Evolutionary conservation across 148 eudicot genomes (phyloP), one percentile per base, ranked within the genome.

Genomic region (Chenopodium formosanum): DNA sequence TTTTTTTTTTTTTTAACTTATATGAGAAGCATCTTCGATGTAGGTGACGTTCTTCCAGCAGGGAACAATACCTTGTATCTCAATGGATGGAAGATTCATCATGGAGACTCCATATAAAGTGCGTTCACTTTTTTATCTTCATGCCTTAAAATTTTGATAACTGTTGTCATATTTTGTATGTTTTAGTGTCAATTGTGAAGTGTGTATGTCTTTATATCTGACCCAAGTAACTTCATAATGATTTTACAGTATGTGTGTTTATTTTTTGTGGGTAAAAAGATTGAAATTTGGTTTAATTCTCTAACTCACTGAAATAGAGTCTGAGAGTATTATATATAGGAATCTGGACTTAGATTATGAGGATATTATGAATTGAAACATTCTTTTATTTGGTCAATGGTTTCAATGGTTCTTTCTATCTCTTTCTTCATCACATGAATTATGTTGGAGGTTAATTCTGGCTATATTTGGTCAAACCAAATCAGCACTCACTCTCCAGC

Each of bases 1-100:
- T 29, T 37, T 60, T 16, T 34, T 34, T 34, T 34, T 34, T 3
- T 2, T 34, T 34, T 34, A 34, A 32, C 53, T 70, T 48, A 47
- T 63, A 68, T 70, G 17, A 27, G n/a, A 31, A 8, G 4, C 52
- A 19, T 47, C 17, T 46, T 73, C 25, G 25, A 83, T 87, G 85
- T 86, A 96, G 99, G 95, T 96, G 67, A 94, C 95, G 68, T 96
- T 96, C 89, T 96, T 96, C 84, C 92, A 89, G 85, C 99, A 96
- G 77, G 97, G 99, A 13, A 96, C 99, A 8, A 89, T 96, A 81
- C 99, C 99, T 84, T 92, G 98, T 88, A 91, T 94, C 31, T 94
- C 98, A 73, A 89, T 85, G 56, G 98, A 96, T 83, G 95, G 99
- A 80, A 92, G 98, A 88, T 89, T 91, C 86, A 87, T 96, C 83